Evolutionary conservation across 805 yeast genomes (phyloP).

Genomic region (Candida chauliodis): DNA sequence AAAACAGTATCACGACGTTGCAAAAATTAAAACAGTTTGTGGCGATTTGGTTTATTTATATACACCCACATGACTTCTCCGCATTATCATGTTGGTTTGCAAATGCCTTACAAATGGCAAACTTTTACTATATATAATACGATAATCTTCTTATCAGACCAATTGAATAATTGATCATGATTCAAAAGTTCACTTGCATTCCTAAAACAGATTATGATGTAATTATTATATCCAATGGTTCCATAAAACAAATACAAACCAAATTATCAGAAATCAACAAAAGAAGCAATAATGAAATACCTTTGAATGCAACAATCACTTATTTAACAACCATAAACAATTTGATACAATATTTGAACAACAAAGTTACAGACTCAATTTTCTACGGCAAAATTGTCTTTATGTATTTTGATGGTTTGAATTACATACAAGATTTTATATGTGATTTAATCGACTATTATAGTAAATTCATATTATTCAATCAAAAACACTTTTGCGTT

Average conservation of each 20-base stretch:
- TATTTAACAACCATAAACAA: constrained; percentile 23
- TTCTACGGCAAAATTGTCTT: constrained; percentile 30
- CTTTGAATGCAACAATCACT: constrained; percentile 19
- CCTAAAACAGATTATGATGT: constrained; percentile 31
- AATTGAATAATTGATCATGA: constrained; percentile 23
- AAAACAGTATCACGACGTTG: too few relatives aligned
- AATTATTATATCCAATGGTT: constrained; percentile 32
- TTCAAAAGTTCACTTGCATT: constrained; percentile 32
- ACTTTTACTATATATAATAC: not conserved
- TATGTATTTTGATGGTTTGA: constrained; percentile 36
- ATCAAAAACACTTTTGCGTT: not conserved
- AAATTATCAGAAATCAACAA: constrained; percentile 22
- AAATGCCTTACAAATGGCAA: constrained; percentile 12
- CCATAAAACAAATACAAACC: constrained; percentile 25
- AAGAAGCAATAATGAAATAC: constrained; percentile 17
- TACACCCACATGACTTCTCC: constrained; percentile 1
- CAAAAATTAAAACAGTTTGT: not conserved
- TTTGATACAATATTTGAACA: constrained; percentile 16
- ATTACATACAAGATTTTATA: constrained; percentile 28
- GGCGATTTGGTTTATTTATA: constrained; percentile 1
- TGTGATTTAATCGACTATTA: constrained; percentile 28
- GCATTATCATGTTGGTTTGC: not conserved
- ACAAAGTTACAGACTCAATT: constrained; percentile 3
- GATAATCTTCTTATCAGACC: constrained; percentile 20
- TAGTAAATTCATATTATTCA: constrained; percentile 4